Base-by-base conservation (phyloP, 2,329 filamentous ascomycete species). In the Fusarium concolor region DNA sequence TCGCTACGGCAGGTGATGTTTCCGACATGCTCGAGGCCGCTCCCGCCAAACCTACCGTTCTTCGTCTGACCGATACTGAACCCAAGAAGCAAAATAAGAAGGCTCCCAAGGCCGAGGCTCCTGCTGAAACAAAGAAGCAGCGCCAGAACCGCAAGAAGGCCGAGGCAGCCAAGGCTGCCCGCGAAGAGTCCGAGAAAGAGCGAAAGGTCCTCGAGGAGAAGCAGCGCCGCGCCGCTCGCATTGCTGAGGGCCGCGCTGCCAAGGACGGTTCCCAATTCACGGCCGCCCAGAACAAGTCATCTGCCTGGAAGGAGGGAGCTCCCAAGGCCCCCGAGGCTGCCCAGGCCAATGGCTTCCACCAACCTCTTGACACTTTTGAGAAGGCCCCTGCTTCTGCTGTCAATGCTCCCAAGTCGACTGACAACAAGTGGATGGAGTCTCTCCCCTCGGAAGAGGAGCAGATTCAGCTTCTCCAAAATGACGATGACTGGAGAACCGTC, bases 131-230 rank as follows among this genome's bases (percentile, higher is more conserved):
- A 20, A 97, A 97, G 90, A 97, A 97, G 85, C 93, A 97, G 83
- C 90, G 94, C 62, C 94, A 97, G 83, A 96, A 97, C 82, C 88
- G 90, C 71, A 89, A 91, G 83, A 97, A 97, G 88, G 89, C 87
- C 37, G 94, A 97, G 80, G 90, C 89, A 59, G 89, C 89, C 74
- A 96, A 93, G 84, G 83, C 85, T 29, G 85, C 87, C 58, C 89
- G 92, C 29, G 90, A 94, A 76, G 91, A 92, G 72, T 88, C 91
- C 1, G 94, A 97, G 81, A 87, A 89, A 76, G 86, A 92, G 75
- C 90, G 94, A 75, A 92, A 93, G 82, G 82, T 83, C 37, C 84
- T 92, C 63, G 84, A 92, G 74, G 94, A 97, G 83, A 90, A 91
- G 77, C 94, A 97, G 83, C 89, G 93, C 68, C 91, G 94, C 66